Evolutionary conservation across 495 filamentous ascomycete species (phyloP).

Genomic region (Tuber brumale): DNA sequence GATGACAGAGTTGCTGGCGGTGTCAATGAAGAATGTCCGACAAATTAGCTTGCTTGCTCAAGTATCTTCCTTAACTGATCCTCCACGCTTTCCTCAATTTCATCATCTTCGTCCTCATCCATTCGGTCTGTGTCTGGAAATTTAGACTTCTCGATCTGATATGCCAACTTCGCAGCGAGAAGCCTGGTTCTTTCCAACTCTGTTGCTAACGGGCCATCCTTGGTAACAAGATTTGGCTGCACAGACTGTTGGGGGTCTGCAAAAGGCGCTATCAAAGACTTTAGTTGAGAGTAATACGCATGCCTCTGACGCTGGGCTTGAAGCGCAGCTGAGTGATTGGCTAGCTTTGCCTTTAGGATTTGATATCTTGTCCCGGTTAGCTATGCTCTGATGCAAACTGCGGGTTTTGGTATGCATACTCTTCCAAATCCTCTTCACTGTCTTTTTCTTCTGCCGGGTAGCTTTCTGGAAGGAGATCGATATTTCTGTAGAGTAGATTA

Average conservation of each 20-base stretch:
- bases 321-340: conserved; percentile 18
- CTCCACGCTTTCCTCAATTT: conserved; percentile 45
- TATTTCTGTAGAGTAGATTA: conserved; percentile 25
- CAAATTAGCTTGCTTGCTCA: conserved; percentile 7
- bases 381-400: neutral
- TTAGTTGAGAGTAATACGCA: conserved; percentile 41
- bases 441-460: conserved; percentile 23
- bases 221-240: conserved; percentile 70
- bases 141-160: conserved; percentile 34
- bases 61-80: conserved; percentile 36
- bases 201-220: conserved; percentile 62
- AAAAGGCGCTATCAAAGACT: conserved; percentile 39
- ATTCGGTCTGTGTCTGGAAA: conserved; percentile 32
- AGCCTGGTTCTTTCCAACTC: conserved; percentile 73
- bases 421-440: conserved; percentile 31
- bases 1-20: conserved; percentile 4
- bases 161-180: conserved; percentile 64
- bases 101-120: conserved; percentile 44
- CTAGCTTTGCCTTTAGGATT: conserved; percentile 34
- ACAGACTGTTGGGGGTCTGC: conserved; percentile 51
- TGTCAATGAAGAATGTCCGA: neutral
- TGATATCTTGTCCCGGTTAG: conserved; percentile 32
- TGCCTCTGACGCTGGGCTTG: conserved; percentile 32
- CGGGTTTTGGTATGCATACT: conserved; percentile 1
- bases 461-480: conserved; percentile 31